Base-by-base conservation (phyloP, 306 rosid genomes). In the Pterocarpus santalinus region DNA sequence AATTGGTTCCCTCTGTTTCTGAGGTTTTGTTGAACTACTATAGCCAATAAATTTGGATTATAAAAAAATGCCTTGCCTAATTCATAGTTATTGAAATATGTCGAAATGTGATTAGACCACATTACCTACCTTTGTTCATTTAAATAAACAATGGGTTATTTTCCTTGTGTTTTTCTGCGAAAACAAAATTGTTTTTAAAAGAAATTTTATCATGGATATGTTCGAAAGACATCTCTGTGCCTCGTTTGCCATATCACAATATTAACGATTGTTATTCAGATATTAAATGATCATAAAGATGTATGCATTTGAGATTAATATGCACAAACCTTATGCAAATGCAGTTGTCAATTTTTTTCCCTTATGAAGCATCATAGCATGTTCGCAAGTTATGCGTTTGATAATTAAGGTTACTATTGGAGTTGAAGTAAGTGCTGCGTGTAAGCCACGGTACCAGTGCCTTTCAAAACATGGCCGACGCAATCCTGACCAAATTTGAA, bases 351-450 rank as follows among this genome's bases (percentile, higher is more conserved):
- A 10, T 9, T 47, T 47, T 47, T 10, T 13, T 4, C 6, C 16
- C 57, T 3, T 52, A 52, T 52, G 57, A 52, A 52, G 57, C 57
- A 52, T 52, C 57, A 52, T 52, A 52, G 7, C 49, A 43, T 6
- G 12, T 43, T 43, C 49, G 49, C 49, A 43, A 43, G 49, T 43
- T 43, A 8, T 43, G 49, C 49, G 12, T 49, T 49, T 49, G 15
- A 49, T 8, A 11, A 63, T 49, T n/a, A 56, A 74, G 30, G 69
- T 32, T 15, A 30, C 56, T 8, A n/a, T 15, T 13, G 36, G 4
- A 47, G 39, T 15, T 22, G 8, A 47, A 33, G 75, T 55, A 47
- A 33, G 75, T 56, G 51, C 78, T 87, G 87, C 90, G 86, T 87
- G 82, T 4, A 84, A 81, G 78, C 35, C 38, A 64, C 30, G 53